Evolutionary conservation across 345 rosid species (phyloP), one percentile per base, ranked within the genome.

Genomic region (Pelargonium nanum): DNA sequence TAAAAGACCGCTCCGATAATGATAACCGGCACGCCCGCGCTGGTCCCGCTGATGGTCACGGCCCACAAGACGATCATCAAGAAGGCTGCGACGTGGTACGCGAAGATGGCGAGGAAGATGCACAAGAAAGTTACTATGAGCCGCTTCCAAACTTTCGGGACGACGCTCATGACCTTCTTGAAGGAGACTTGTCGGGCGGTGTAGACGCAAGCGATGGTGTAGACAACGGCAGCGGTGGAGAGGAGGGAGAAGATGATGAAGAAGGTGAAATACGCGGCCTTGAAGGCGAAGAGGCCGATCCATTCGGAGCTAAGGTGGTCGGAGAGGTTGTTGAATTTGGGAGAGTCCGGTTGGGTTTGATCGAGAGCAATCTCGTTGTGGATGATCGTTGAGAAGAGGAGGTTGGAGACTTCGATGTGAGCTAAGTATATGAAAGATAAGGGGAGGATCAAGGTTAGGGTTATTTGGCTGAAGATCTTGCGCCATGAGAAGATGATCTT

Each of bases 71-170:
- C 0, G 1, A 74, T 0, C 26, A 78, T 5, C 0, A 65, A 0
- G 5, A 56, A 0, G 6, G 66, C 59, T 6, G 24, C 52, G 0
- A 66, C 0, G 68, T 54, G 60, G 68, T 72, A 82, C 4, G 51
- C 24, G 19, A 82, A 54, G 23, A 67, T 4, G 48, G 67, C 62
- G 5, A 26, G 12, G 51, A 65, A 72, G 20, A 59, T 63, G 60
- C 78, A 76, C 8, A 82, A 19, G 48, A 84, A 74, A 0, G 87
- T 84, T 44, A 78, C 59, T 67, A 77, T 59, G 7, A 84, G 66
- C 22, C 82, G 68, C 78, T 76, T 78, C 87, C 85, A 85, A 0
- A 80, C 85, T 65, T 59, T 75, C 0, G 85, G 82, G 19, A 85
- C 84, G 0, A 80, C 82, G 22, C 69, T 70, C 59, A 77, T 67